Conservation (phyloP, 2,329 filamentous ascomycete species). For the Neonectria sp. region DNA sequence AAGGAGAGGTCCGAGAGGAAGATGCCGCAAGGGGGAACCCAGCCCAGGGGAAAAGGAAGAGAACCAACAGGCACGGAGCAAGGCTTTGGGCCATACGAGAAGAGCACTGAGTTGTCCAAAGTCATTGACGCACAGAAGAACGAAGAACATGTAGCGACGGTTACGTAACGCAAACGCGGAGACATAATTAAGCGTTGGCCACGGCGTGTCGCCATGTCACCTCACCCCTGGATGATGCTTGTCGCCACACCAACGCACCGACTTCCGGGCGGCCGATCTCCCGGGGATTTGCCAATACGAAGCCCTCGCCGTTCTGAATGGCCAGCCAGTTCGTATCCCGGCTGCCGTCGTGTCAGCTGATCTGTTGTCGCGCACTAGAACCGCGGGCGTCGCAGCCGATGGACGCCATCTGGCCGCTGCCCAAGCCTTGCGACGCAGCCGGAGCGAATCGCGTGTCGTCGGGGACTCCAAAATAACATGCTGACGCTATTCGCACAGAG, state of each 20-base stretch:
- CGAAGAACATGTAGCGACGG: not conserved
- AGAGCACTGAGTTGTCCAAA: not conserved
- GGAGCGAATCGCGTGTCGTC: not conserved
- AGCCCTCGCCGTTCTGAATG: not conserved
- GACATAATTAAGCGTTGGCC: not conserved
- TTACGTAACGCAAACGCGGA: not conserved
- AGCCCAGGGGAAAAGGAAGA: not conserved
- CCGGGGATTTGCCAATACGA: not conserved
- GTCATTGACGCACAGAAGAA: not conserved
- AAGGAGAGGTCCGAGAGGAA: constrained; percentile 1
- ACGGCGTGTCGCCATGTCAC: not conserved
- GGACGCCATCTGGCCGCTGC: not conserved
- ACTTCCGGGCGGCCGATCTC: constrained; percentile 1
- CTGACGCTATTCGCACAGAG: not conserved
- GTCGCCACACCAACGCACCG: not conserved
- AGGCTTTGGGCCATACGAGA: not conserved
- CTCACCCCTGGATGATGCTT: not conserved
- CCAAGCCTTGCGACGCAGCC: not conserved
- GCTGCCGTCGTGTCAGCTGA: not conserved
- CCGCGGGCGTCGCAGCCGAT: not conserved
- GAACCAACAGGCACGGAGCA: not conserved
- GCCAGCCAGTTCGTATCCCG: not conserved
- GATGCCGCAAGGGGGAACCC: not conserved
- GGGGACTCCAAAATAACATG: not conserved
- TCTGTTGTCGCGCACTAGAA: not conserved